Conservation (phyloP, 2,329 filamentous ascomycete species). For the Trichocomaceae sp. region DNA sequence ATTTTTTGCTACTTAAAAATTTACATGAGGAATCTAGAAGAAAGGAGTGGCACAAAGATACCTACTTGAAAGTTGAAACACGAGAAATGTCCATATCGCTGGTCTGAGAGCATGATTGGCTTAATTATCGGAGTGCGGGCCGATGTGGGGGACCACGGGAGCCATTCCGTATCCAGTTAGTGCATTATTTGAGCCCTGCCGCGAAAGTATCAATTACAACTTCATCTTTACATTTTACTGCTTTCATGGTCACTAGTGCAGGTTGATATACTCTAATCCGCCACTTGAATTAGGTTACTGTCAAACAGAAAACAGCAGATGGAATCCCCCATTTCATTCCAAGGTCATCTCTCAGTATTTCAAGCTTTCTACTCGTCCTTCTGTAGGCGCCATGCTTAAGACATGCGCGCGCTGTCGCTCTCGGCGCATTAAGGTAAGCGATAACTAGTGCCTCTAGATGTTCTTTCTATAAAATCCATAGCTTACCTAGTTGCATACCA, state of each 20-base stretch:
- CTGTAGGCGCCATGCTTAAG: background rate
- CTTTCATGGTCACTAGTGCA: no score
- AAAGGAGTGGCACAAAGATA: no score
- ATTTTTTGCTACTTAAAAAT: no score
- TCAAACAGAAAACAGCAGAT: background rate
- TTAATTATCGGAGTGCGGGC: no score
- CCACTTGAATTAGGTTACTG: background rate
- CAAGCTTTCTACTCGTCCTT: background rate
- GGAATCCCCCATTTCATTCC: background rate
- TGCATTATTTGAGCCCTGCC: background rate
- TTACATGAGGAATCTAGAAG: no score
- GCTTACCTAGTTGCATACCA: background rate
- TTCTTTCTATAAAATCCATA: background rate
- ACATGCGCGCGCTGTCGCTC: conserved; percentile 2
- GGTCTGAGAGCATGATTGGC: no score
- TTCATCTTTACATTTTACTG: background rate
- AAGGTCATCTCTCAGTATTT: background rate
- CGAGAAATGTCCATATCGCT: no score
- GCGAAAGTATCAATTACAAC: no score
- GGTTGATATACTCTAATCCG: no score
- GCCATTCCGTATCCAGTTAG: background rate
- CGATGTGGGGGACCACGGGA: background rate
- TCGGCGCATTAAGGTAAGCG: background rate
- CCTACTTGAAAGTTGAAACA: no score
- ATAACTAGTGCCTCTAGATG: background rate